phyloP scores from a whole-genome alignment of 305 asterid species.

The Solanum aculeatissimum region DNA sequence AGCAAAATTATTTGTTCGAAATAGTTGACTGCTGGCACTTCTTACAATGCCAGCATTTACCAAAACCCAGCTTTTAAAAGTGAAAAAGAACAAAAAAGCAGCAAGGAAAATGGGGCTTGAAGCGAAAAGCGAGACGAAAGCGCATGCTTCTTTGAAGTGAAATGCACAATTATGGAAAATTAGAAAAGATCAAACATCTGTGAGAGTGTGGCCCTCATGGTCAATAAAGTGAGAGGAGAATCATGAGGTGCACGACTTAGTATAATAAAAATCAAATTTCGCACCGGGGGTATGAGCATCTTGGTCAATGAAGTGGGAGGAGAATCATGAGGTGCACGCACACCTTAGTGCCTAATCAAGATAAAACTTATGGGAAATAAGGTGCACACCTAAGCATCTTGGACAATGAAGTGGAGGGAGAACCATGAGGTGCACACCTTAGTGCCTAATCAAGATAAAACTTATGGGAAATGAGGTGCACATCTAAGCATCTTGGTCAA shows the following conservation, averaged over 20 bases:
- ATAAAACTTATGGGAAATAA: no score
- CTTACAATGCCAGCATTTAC: neutral
- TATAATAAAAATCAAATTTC: neutral
- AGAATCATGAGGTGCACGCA: no score
- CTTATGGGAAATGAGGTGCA: no score
- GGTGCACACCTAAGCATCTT: no score
- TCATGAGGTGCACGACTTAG: neutral
- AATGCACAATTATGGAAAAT: neutral
- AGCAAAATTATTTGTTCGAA: neutral
- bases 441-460: no score
- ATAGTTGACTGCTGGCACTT: neutral
- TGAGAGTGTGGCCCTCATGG: neutral
- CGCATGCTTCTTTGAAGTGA: neutral
- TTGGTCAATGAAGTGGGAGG: neutral
- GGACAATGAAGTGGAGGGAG: no score
- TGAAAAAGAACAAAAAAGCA: neutral
- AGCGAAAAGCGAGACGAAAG: neutral
- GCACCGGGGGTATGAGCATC: neutral
- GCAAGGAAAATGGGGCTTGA: neutral
- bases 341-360: no score
- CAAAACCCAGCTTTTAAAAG: neutral
- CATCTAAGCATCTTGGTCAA: no score
- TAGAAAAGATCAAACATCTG: neutral
- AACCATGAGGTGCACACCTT: no score
- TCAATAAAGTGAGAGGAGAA: neutral